Evolutionary conservation across 805 yeast species (phyloP), one percentile per base, ranked within the genome.

Genomic region (Lipomyces mesembrius): DNA sequence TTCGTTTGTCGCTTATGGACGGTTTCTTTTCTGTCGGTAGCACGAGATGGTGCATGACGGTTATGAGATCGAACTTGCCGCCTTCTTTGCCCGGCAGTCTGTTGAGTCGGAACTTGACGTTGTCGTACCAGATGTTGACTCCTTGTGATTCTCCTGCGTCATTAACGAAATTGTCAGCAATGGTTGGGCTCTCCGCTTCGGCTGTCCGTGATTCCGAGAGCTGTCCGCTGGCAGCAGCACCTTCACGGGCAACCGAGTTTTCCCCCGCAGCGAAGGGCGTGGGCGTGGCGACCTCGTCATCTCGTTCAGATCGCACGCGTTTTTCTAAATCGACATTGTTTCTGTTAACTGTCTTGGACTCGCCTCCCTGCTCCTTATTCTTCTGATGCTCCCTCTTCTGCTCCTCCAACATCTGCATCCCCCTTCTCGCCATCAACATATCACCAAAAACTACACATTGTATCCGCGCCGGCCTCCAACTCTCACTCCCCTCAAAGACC

Each of bases 41-140:
- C 62, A 91, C 79, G 35, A 95, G 79, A 70, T 93, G 92, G 74
- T 92, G 95, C 55, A 89, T 87, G 12, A 92, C 90, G 43, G 94
- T 89, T 5, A 94, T 91, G 60, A 95, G 81, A 73, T 93, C 97
- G 75, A 90, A 95, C 67, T 83, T 81, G 49, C 60, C 14, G 67
- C 59, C 22, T 49, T 43, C 3, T 11, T n/a, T 58, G 8, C 49
- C 9, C 3, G 71, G 71, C 2, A 65, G 59, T 11, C 29, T 22
- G 57, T 67, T 67, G 29, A 67, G 49, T 11, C 52, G 25, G 61
- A 61, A 67, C 22, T 60, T 61, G 55, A 68, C 66, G 14, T 59
- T 57, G 25, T 59, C 66, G 20, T 20, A 60, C 53, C 71, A 54
- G 14, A 39, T 27, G 46, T 64, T 53, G 56, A 57, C 29, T 2